Evolutionary conservation across 2,329 filamentous ascomycete species (phyloP).

Genomic region (Stemphylium lycopersici): DNA sequence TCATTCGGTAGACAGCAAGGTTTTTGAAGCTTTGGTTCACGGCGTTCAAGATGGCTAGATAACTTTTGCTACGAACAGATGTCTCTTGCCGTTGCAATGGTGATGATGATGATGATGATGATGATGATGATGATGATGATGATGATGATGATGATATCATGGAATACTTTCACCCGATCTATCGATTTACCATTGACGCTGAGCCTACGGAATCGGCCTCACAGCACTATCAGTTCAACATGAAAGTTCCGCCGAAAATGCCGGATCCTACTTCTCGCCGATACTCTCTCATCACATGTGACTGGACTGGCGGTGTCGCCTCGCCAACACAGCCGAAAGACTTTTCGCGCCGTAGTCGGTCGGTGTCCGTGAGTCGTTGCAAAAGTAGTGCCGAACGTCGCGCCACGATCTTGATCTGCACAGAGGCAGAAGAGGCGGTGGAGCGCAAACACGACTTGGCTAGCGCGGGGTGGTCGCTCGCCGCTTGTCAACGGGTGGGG

Average conservation of each 20-base stretch:
- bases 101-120: no score
- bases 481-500: conserved; percentile 9
- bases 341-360: conserved; percentile 1
- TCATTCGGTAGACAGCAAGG: neutral
- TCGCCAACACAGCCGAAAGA: conserved; percentile 5
- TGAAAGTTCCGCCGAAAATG: neutral
- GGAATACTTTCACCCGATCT: no score
- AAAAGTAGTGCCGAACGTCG: no score
- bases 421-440: conserved; percentile 10
- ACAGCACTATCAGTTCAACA: no score
- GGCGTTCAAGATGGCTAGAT: neutral
- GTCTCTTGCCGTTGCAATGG: no score
- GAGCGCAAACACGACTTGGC: conserved; percentile 4
- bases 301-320: conserved; percentile 5
- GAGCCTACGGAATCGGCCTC: no score
- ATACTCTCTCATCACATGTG: conserved; percentile 4
- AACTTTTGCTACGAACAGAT: no score
- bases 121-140: no score
- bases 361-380: neutral
- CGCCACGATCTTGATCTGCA: conserved; percentile 1
- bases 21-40: neutral
- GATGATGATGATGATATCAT: no score
- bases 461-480: conserved; percentile 2
- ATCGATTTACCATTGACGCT: no score
- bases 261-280: neutral